Evolutionary conservation across 305 asterid genomes (phyloP).

Genomic region (Solanum chacoense): DNA sequence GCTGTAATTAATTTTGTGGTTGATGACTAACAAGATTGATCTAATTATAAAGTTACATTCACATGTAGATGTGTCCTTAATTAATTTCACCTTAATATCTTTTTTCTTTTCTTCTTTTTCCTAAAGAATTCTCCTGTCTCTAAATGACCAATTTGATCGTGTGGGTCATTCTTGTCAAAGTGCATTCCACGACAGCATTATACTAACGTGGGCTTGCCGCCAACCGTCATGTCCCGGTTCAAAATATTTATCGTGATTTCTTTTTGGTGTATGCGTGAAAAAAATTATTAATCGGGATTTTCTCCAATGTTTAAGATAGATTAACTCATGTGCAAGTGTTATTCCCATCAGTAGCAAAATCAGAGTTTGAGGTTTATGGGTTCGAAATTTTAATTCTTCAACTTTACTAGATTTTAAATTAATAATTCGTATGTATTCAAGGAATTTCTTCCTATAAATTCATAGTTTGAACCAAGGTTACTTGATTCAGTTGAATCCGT

Average conservation of each 20-base stretch:
- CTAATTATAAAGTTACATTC: not conserved
- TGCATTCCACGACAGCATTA: constrained; percentile 12
- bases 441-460: not conserved
- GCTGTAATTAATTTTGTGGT: not conserved
- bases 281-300: not conserved
- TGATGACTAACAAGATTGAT: not conserved
- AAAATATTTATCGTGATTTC: not conserved
- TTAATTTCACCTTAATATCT: not conserved
- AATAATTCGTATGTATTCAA: no score
- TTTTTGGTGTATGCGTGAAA: accelerated
- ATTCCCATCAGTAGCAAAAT: no score
- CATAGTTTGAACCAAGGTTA: not conserved
- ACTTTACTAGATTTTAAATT: no score
- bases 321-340: not conserved
- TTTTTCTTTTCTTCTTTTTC: not conserved
- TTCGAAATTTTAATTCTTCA: no score
- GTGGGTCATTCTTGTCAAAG: not conserved
- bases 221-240: not conserved
- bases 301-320: not conserved
- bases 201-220: not conserved
- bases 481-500: not conserved
- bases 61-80: not conserved
- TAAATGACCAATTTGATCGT: not conserved
- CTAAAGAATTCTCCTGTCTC: not conserved
- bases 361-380: accelerated